Evolutionary conservation across 805 yeast species (phyloP).

Genomic region (Barnettozyma botsteinii): DNA sequence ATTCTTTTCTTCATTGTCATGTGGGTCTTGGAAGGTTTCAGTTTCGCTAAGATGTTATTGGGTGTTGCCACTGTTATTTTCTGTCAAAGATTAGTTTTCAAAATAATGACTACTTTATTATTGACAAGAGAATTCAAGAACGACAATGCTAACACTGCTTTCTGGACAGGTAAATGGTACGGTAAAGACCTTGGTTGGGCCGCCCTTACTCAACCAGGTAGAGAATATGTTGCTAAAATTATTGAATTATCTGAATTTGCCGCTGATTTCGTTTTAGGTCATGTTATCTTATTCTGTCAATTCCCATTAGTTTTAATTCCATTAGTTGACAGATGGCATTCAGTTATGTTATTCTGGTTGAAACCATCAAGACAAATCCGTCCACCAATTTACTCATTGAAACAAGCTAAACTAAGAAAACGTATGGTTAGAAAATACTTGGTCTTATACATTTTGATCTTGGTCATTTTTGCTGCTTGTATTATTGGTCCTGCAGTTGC

Average conservation of each 20-base stretch:
- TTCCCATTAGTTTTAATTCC: conserved; percentile 85
- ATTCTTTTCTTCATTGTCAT: conserved; percentile 84
- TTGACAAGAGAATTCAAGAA: conserved; percentile 95
- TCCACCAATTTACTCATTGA: conserved; percentile 95
- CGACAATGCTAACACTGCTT: conserved; percentile 92
- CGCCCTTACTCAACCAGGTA: conserved; percentile 92
- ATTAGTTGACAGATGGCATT: conserved; percentile 93
- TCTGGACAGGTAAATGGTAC: conserved; percentile 99
- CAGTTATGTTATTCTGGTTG: conserved; percentile 98
- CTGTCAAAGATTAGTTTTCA: conserved; percentile 83
- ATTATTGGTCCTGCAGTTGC: conserved; percentile 93
- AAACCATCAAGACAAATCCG: conserved; percentile 95
- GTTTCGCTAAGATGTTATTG: conserved; percentile 76
- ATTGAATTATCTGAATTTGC: conserved; percentile 94
- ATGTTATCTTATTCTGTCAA: conserved; percentile 78
- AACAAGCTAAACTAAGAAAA: conserved; percentile 93
- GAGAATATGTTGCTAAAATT: conserved; percentile 92
- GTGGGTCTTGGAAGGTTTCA: conserved; percentile 97
- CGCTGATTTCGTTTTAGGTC: conserved; percentile 94
- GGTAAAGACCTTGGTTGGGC: conserved; percentile 88
- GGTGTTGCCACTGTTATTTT: conserved; percentile 83
- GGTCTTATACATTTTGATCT: conserved; percentile 64
- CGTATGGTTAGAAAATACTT: conserved; percentile 96
- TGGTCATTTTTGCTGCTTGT: conserved; percentile 65
- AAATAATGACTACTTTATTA: conserved; percentile 68